phyloP scores from a whole-genome alignment of 345 rosid species.

The Populus nigra region DNA sequence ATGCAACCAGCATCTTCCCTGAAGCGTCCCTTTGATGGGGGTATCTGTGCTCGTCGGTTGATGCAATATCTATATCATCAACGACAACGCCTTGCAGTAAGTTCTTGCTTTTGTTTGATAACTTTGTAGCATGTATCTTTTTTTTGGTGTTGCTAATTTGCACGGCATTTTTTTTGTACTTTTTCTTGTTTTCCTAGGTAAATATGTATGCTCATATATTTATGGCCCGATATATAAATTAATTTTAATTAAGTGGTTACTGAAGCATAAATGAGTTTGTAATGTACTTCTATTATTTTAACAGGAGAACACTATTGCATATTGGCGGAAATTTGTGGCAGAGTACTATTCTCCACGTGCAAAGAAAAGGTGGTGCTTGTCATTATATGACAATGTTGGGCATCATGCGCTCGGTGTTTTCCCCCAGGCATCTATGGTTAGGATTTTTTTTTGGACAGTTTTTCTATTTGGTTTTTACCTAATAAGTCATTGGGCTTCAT shows the following conservation, averaged over 20 bases:
- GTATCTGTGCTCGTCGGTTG: conserved; percentile 87
- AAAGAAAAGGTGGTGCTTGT: conserved; percentile 96
- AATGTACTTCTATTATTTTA: conserved; percentile 21
- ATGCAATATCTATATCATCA: conserved; percentile 98
- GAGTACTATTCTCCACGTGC: conserved; percentile 97
- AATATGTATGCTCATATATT: neutral
- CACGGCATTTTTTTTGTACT: neutral
- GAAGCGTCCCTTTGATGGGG: conserved; percentile 67
- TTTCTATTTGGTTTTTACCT: neutral
- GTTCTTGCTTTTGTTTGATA: conserved; percentile 24
- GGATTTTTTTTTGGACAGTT: conserved; percentile 11
- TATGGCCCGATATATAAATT: neutral
- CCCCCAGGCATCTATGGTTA: conserved; percentile 93
- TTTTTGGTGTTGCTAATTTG: neutral
- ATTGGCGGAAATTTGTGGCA: conserved; percentile 92
- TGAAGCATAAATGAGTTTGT: conserved; percentile 8
- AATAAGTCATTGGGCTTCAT: neutral
- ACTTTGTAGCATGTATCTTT: neutral
- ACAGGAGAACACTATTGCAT: conserved; percentile 81
- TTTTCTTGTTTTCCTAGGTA: neutral
- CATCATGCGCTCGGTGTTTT: conserved; percentile 92
- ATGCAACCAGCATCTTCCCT: conserved; percentile 51
- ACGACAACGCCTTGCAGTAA: conserved; percentile 78
- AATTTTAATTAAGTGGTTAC: conserved; percentile 2
- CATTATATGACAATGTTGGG: conserved; percentile 82